Base-by-base conservation (phyloP, 2,329 filamentous ascomycete species). In the Akanthomyces muscarius region DNA sequence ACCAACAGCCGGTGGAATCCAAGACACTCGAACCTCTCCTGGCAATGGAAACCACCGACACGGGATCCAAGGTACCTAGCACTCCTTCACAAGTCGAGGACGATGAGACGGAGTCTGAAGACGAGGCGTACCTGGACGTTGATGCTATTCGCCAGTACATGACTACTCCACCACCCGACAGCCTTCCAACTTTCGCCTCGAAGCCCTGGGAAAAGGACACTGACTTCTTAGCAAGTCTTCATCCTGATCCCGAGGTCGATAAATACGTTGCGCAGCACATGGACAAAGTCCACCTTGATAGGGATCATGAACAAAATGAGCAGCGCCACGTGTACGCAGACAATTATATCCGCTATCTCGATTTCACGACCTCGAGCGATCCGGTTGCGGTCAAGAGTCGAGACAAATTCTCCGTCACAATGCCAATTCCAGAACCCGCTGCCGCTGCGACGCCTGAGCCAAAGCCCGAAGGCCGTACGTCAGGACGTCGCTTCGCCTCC, bases 401-500 rank as follows among this genome's bases (percentile, higher is more conserved):
- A 28, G 82, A 84, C 11, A 84, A 83, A 61, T 84, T 84, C 61
- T 77, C 77, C 10, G 76, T 74, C 53, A 71, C 76, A 5, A 69
- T 75, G 3, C 75, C 76, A 36, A 70, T 73, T 7, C 67, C 70
- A 1, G 77, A 78, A 14, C 64, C 70, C 1, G 71, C 66, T 6
- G 73, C 74, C 0, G 70, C 77, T 18, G 71, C 76, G 8, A 74
- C 83, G 7, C 77, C 81, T 16, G 87, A 88, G 64, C 73, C 82
- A 3, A 85, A 82, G 65, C 78, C 81, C 0, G 86, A 89, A 71
- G 80, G 83, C 6, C 78, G 84, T 65, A 78, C 83, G 33, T 69
- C 77, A 33, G 73, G 83, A 61, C 83, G 82, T 64, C 79, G 86
- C 62, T 90, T 86, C 71, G 87, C 85, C 16, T 89, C 88, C 18